These are phyloP conservation scores for Auricularia heimuer DNA, from an alignment of 768 basidiomycete species.

Conservation along the genomic window DNA sequence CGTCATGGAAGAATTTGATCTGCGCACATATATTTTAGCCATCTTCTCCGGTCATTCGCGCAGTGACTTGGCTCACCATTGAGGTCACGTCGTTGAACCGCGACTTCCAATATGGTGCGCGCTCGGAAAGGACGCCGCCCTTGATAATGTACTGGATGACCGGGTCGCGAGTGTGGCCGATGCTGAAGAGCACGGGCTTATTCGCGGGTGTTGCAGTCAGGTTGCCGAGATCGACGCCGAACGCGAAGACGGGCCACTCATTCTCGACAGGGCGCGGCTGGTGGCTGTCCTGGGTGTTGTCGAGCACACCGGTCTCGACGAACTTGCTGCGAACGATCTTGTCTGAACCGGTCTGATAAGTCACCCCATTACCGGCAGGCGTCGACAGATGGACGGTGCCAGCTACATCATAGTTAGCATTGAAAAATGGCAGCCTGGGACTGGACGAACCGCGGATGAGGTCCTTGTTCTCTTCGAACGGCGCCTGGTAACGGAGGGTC, in stretches of 20 bases:
- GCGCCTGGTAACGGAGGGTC: neutral
- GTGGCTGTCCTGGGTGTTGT: conserved; percentile 6
- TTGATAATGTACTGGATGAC: conserved; percentile 9
- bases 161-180: conserved; percentile 10
- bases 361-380: neutral
- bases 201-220: conserved; percentile 3
- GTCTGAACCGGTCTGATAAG: conserved; percentile 10
- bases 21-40: conserved; percentile 6
- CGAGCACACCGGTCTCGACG: conserved; percentile 8
- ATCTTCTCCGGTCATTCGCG: neutral
- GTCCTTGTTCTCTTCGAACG: neutral
- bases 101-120: neutral
- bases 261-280: conserved; percentile 9
- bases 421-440: neutral
- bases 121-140: conserved; percentile 4
- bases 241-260: conserved; percentile 10
- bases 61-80: neutral
- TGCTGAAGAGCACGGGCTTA: conserved; percentile 7
- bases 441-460: neutral
- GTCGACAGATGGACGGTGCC: neutral
- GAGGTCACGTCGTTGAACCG: conserved; percentile 1
- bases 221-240: conserved; percentile 8
- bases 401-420: neutral
- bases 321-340: conserved; percentile 7
- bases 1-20: conserved; percentile 25